Base-by-base conservation (phyloP, 495 filamentous ascomycete species). In the Lasiosphaeria hispida region DNA sequence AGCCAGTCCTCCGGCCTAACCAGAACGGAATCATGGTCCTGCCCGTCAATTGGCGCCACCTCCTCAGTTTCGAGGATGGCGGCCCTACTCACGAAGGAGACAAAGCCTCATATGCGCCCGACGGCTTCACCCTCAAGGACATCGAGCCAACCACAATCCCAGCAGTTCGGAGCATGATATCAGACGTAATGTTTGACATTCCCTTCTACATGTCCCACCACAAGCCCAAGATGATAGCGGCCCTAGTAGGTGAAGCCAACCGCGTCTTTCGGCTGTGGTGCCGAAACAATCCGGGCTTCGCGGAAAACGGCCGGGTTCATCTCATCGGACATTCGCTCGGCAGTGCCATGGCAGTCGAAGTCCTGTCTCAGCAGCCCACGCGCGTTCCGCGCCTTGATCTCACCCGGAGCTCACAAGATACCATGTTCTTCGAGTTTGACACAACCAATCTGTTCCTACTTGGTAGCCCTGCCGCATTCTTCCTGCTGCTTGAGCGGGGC, bases 181-280 rank as follows among this genome's bases (percentile, higher is more conserved):
- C 88, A 53, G 94, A 98, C 68, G 91, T 98, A 54, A 96, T 98
- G 90, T 84, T 96, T 5, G 94, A 98, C 67, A 91, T 98, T 36
- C 94, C 94, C 0, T 96, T 96, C 63, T 98, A 97, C 72, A 83
- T 98, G 60, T 96, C 92, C 1, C 89, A 94, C 63, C 94, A 96
- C 72, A 94, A 97, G 63, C 85, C 87, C 1, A 96, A 90, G 72
- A 97, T 98, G 92, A 86, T 96, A 30, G 80, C 85, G 52, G 93
- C 92, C 1, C 86, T 96, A 18, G 85, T 92, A n/a, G 78, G 77
- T 64, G 94, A 98, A 72, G 94, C 94, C 1, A 98, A 98, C 63
- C 84, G 94, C 1, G 87, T 98, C 4, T 97, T 93, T 66, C 84
- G 88, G 7, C 80, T 97, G 3, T 98, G 94, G 94, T 96, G 91